Percentiles rank a stretch among this genome's conserved stretches.
Evolutionary conservation across 805 yeast species (phyloP).

Genomic region (Candida ovalis): DNA sequence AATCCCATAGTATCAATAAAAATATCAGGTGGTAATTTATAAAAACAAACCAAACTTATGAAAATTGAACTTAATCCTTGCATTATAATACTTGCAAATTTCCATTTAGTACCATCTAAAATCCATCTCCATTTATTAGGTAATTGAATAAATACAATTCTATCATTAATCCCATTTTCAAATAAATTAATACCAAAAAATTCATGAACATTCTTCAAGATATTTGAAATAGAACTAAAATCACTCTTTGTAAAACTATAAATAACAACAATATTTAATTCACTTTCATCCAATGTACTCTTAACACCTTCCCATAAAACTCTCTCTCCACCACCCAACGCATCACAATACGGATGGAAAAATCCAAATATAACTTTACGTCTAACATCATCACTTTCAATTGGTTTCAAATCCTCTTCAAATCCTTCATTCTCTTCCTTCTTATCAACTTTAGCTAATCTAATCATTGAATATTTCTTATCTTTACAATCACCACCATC

Average conservation of each 20-base stretch:
- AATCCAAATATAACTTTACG: constrained; percentile 65
- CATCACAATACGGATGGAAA: constrained; percentile 93
- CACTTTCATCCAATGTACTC: constrained; percentile 52
- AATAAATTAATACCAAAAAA: constrained; percentile 29
- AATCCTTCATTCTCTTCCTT: constrained; percentile 15
- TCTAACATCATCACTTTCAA: constrained; percentile 28
- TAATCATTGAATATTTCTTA: constrained; percentile 10
- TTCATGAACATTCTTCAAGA: constrained; percentile 20
- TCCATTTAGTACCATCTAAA: constrained; percentile 74
- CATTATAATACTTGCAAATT: constrained; percentile 73
- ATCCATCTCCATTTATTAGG: constrained; percentile 38
- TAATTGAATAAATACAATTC: constrained; percentile 31
- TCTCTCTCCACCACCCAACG: constrained; percentile 98
- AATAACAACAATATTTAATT: constrained; percentile 54
- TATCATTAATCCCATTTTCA: constrained; percentile 17
- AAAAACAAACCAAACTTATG: constrained; percentile 67
- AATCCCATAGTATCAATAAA: constrained; percentile 94
- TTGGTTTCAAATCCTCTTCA: constrained; percentile 23
- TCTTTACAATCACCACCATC: constrained; percentile 14
- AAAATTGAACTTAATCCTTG: constrained; percentile 80
- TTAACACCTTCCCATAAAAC: constrained; percentile 93
- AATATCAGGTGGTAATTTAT: constrained; percentile 73
- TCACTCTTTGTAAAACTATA: constrained; percentile 42
- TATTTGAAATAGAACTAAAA: constrained; percentile 21
- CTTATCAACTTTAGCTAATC: constrained; percentile 28